Percentiles rank a stretch among this genome's conserved stretches.
phyloP scores from a whole-genome alignment of 2,329 filamentous ascomycete species.

The Trichoderma sp. region DNA sequence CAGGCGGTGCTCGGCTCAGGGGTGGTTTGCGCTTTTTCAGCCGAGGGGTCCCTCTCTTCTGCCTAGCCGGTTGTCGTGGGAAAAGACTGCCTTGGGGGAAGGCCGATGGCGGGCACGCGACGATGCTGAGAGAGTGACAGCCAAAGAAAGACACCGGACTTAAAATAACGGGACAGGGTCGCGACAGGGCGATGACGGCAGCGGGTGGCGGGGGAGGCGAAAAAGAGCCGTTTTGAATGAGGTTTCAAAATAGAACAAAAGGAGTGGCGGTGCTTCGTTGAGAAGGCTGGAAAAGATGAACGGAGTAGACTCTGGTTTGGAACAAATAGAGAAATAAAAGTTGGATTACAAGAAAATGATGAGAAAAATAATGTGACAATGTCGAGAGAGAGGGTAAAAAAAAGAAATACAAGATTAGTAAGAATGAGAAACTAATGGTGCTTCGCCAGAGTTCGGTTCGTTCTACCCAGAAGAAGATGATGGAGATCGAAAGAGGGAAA shows the following conservation, averaged over 20 bases:
- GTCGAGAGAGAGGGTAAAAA: not conserved
- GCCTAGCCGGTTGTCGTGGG: not conserved
- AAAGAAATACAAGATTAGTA: not conserved
- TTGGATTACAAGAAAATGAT: not conserved
- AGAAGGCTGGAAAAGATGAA: slow-evolving; percentile 1
- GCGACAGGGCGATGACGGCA: slow-evolving; percentile 18
- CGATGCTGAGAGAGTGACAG: not conserved
- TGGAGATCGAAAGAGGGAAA: not conserved
- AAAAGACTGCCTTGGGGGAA: slow-evolving; percentile 10
- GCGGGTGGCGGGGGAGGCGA: slow-evolving; percentile 13
- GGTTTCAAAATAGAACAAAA: slow-evolving; percentile 3
- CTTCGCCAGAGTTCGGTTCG: not conserved
- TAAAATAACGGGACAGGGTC: slow-evolving; percentile 6
- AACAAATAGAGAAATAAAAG: not conserved
- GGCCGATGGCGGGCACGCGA: slow-evolving; percentile 19
- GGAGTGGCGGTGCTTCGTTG: slow-evolving; percentile 3
- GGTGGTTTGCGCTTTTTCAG: slow-evolving; percentile 8
- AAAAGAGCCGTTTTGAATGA: slow-evolving; percentile 13
- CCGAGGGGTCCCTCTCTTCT: slow-evolving; percentile 10
- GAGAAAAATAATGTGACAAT: not conserved
- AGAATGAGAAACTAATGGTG: not conserved
- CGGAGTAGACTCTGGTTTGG: not conserved
- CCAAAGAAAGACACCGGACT: not conserved
- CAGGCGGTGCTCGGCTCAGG: slow-evolving; percentile 8
- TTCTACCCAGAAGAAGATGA: not conserved